Conservation (phyloP, 345 rosid genomes). For the Lenwebbia sp. region DNA sequence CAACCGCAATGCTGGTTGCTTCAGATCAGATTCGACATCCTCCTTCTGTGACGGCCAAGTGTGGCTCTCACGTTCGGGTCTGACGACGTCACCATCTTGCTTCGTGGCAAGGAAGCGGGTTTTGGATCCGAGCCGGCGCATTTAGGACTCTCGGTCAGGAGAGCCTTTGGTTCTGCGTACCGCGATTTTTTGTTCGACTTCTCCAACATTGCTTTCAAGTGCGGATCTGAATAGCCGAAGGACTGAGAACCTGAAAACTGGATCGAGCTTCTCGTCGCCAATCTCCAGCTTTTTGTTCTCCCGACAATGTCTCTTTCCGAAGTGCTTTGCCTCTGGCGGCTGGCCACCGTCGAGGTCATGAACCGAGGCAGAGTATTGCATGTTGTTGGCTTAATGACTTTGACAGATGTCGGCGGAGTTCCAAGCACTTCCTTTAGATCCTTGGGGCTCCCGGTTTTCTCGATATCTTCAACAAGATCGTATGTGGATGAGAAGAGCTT, state of each 20-base stretch:
- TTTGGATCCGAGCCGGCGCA: slow-evolving; percentile 13
- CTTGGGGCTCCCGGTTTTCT: slow-evolving; percentile 15
- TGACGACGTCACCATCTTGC: slow-evolving; percentile 56
- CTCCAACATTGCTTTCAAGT: slow-evolving; percentile 24
- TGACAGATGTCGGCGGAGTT: slow-evolving; percentile 23
- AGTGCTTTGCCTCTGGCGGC: slow-evolving; percentile 61
- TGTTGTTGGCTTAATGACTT: slow-evolving; percentile 11
- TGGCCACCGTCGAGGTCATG: slow-evolving; percentile 83
- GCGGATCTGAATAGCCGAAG: slow-evolving; percentile 49
- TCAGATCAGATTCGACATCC: slow-evolving; percentile 57
- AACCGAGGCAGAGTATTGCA: slow-evolving; percentile 45
- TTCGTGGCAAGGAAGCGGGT: slow-evolving; percentile 23
- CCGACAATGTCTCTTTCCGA: slow-evolving; percentile 39
- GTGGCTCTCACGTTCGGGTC: slow-evolving; percentile 55
- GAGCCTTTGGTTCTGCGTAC: slow-evolving; percentile 16
- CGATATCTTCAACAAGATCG: slow-evolving; percentile 14
- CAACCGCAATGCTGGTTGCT: not conserved
- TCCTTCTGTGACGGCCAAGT: slow-evolving; percentile 47
- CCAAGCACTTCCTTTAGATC: slow-evolving; percentile 10
- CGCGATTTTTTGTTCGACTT: slow-evolving; percentile 37
- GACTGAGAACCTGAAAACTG: slow-evolving; percentile 54
- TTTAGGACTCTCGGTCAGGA: slow-evolving; percentile 27
- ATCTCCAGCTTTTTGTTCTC: slow-evolving; percentile 25
- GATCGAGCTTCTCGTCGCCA: slow-evolving; percentile 27
- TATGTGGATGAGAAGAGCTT: slow-evolving; percentile 30